Evolutionary conservation across 2,329 filamentous ascomycete species (phyloP), one percentile per base, ranked within the genome.

Genomic region (Curvularia sp.): DNA sequence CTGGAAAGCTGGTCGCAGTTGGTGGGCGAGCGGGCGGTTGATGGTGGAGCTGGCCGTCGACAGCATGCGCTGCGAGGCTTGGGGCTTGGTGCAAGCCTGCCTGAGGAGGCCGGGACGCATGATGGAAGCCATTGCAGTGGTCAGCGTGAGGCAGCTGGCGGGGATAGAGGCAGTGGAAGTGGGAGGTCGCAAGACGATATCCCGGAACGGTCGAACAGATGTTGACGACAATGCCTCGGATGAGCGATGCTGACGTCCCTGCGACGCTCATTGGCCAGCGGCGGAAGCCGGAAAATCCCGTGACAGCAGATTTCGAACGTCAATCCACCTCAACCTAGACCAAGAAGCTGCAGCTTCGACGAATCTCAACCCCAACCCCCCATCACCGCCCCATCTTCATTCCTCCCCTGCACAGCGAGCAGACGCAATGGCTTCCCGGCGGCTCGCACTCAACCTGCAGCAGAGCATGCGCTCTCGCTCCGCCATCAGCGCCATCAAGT

Each of bases 381-480:
- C 67, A 72, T 67, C 70, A 58, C 64, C 60, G 56, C 62, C 61
- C 62, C 63, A 61, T 57, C 68, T 68, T 68, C 65, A 64, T 61
- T 66, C 61, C 59, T 59, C 65, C 58, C 64, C 57, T 57, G 53
- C 55, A 69, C 59, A 56, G 66, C 69, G 66, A 74, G 67, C 70
- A 65, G 61, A 68, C 67, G 75, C 80, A 80, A 97, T 98, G 94
- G 94, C 94, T 84, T 97, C 94, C 82, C 88, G 93, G 87, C 91
- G 93, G 89, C 88, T 98, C 84, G 93, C 93, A 85, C 87, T 96
- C 82, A 96, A 93, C 85, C 88, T 98, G 78, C 87, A 92, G 81
- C 89, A 92, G 84, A 90, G 91, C 82, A 85, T 97, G 82, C 92
- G 93, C 85, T 91, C 84, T 84, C 91, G 92, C 81, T 86, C 90